phyloP scores from a whole-genome alignment of 352 stramenopile species.

The Paralagenidium karlingii region DNA sequence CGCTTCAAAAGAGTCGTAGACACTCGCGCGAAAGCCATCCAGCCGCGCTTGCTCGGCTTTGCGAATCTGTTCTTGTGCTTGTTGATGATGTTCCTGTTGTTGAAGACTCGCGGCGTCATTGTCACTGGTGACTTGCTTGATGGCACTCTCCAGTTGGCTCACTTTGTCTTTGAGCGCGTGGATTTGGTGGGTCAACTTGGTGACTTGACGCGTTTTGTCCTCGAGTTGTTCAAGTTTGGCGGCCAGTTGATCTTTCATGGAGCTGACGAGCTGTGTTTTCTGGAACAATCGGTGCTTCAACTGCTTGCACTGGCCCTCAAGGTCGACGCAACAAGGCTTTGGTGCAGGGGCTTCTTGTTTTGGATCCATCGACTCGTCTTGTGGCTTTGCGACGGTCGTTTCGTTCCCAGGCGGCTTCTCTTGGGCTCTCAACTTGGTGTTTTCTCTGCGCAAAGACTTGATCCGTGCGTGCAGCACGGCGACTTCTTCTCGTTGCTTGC shows the following conservation, averaged over 20 bases:
- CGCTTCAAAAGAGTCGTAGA: constrained; percentile 45
- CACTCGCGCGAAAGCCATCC: constrained; percentile 33
- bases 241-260: too few species aligned
- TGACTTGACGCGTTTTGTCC: too few species aligned
- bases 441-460: constrained; percentile 25
- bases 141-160: constrained; percentile 4
- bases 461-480: constrained; percentile 9
- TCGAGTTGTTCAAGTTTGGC: too few species aligned
- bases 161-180: constrained; percentile 7
- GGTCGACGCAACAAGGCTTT: not conserved
- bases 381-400: not conserved
- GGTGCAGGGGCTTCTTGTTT: not conserved
- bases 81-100: constrained; percentile 3
- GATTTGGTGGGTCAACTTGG: too few species aligned
- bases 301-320: constrained; percentile 4
- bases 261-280: constrained; percentile 13
- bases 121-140: constrained; percentile 10
- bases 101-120: constrained; percentile 3
- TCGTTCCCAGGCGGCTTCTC: not conserved
- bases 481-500: constrained; percentile 19
- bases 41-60: constrained; percentile 16
- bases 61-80: constrained; percentile 8
- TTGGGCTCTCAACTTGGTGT: constrained; percentile 15
- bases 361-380: constrained; percentile 1
- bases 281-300: constrained; percentile 18